Evolutionary conservation across 2,329 filamentous ascomycete genomes (phyloP), one percentile per base, ranked within the genome.

Genomic region (Dothideomycetes sp.): DNA sequence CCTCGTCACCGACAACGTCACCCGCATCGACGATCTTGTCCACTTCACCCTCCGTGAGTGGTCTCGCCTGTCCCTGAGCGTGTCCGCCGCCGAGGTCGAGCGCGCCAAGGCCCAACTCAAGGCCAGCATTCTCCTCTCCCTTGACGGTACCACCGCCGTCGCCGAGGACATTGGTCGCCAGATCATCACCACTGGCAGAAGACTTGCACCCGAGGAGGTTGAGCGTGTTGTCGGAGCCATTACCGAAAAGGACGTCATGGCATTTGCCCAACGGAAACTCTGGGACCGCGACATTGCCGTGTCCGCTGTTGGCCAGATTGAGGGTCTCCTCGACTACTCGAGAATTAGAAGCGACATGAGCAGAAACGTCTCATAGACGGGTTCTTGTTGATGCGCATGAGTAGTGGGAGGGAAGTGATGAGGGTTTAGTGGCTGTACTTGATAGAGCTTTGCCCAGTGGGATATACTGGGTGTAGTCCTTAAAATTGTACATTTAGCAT

Each of bases 21-120:
- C 82, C 55, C 75, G 75, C 52, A 73, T 98, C 55, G 91, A 98
- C 59, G 91, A 98, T 64, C 81, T 98, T 38, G 83, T 95, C 54
- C 91, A 98, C 78, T 98, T 98, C 70, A 81, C 91, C 47, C 86
- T 96, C 63, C 85, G 89, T 53, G 91, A 98, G 75, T 98, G 91
- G 91, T 86, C 89, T 56, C 85, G 91, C 54, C 79, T 98, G 48
- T 91, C 84, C 56, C 81, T 79, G 72, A 84, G 79, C 66, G 91
- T 98, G 56, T 79, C 75, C 58, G 76, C 86, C 60, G 80, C 88
- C 50, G 91, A 98, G 72, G 84, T 88, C 46, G 91, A 98, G 78
- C 89, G 91, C 54, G 91, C 91, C 66, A 98, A 98, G 79, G 85
- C 91, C 49, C 91, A 98, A 73, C 81, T 98, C 57, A 98, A 98